Conservation (phyloP, 768 basidiomycete species). For the Tremella fuciformis region DNA sequence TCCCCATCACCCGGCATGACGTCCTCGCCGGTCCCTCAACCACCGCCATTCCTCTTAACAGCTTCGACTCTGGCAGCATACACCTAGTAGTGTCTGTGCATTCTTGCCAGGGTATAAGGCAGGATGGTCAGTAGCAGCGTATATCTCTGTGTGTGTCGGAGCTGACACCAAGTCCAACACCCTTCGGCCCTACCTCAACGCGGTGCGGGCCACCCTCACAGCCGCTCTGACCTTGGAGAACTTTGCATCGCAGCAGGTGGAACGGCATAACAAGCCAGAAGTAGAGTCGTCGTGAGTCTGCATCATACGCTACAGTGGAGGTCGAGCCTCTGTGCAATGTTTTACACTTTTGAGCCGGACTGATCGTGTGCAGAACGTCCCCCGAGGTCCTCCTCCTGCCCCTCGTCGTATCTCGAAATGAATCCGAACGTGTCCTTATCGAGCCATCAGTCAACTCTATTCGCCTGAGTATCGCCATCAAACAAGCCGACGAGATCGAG, state of each 20-base stretch:
- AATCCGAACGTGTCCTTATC: slow-evolving; percentile 94
- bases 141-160: background rate
- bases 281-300: slow-evolving; percentile 73
- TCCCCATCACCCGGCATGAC: background rate
- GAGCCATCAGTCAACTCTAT: slow-evolving; percentile 97
- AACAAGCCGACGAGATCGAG: slow-evolving; percentile 99
- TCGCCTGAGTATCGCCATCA: slow-evolving; percentile 94
- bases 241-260: slow-evolving; percentile 97
- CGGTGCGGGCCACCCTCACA: slow-evolving; percentile 93
- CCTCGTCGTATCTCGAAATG: slow-evolving; percentile 89
- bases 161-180: slow-evolving; percentile 72
- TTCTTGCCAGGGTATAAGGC: background rate
- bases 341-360: no score
- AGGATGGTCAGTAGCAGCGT: slow-evolving; percentile 5
- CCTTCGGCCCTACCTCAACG: slow-evolving; percentile 89
- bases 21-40: background rate
- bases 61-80: background rate
- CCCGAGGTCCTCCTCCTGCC: slow-evolving; percentile 93
- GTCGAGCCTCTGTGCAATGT: no score
- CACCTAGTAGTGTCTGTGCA: background rate
- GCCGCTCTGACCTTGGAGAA: slow-evolving; percentile 95
- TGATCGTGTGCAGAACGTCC: slow-evolving; percentile 62
- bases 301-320: no score
- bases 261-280: slow-evolving; percentile 95
- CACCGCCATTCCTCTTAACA: slow-evolving; percentile 8